Conservation (phyloP, 2,329 filamentous ascomycete species). For the Pezicula carpinea region DNA sequence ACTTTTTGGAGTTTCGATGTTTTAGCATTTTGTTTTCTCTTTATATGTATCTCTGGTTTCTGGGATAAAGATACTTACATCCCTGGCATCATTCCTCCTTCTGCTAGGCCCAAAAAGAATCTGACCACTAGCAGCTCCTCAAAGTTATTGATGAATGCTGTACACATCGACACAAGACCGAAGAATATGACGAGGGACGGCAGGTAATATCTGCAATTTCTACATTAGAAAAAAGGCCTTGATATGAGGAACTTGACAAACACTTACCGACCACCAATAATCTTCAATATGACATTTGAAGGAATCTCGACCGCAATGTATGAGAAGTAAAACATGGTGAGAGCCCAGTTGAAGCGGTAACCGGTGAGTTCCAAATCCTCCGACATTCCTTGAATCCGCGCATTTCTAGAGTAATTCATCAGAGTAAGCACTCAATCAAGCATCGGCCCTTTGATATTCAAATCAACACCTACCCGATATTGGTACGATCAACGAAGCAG, state of each 20-base stretch:
- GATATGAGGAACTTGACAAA: background rate
- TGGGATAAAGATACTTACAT: background rate
- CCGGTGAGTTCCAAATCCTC: conserved; percentile 16
- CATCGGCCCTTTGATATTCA: no score
- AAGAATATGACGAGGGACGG: background rate
- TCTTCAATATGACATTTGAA: conserved; percentile 9
- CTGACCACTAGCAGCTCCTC: conserved; percentile 10
- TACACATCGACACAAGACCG: conserved; percentile 16
- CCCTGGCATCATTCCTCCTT: conserved; percentile 16
- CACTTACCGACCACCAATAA: background rate
- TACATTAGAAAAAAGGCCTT: no score
- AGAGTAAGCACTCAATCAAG: no score
- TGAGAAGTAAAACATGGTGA: conserved; percentile 14
- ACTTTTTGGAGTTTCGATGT: conserved; percentile 52
- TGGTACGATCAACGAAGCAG: background rate
- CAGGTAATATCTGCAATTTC: background rate
- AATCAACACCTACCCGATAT: background rate
- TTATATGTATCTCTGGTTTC: background rate
- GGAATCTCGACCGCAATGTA: conserved; percentile 16
- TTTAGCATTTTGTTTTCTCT: conserved; percentile 26
- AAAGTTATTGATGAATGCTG: conserved; percentile 17
- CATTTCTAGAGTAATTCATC: background rate
- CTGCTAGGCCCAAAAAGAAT: conserved; percentile 16
- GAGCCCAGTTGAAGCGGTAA: conserved; percentile 14
- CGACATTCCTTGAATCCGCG: conserved; percentile 13